Percentiles rank a stretch among this genome's conserved stretches.
Conservation (phyloP, 1,284 basidiomycete genomes). For the Sporisorium exsertum region DNA sequence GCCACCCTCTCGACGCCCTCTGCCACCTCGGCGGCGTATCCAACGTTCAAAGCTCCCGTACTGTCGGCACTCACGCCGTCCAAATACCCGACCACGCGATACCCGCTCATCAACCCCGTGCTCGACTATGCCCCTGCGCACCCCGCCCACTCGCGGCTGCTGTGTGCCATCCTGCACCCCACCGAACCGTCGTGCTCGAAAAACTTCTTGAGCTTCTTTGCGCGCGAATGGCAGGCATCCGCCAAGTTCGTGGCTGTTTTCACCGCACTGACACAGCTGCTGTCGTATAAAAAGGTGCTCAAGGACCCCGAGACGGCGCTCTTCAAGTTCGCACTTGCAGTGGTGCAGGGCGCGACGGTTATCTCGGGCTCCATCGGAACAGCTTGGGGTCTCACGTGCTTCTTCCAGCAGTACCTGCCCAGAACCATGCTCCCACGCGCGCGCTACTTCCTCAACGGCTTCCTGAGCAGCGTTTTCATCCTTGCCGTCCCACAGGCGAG, state of each 20-base stretch:
- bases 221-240: constrained; percentile 52
- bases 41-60: constrained; percentile 59
- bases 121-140: constrained; percentile 62
- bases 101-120: constrained; percentile 55
- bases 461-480: constrained; percentile 57
- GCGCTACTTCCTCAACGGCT: constrained; percentile 60
- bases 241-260: constrained; percentile 58
- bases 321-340: constrained; percentile 51
- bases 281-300: constrained; percentile 39
- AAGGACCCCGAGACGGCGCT: constrained; percentile 61
- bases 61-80: constrained; percentile 56
- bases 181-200: constrained; percentile 52
- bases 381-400: constrained; percentile 59
- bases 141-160: constrained; percentile 52
- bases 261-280: constrained; percentile 33
- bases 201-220: constrained; percentile 54
- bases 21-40: constrained; percentile 46
- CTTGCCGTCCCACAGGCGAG: constrained; percentile 49
- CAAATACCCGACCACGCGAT: constrained; percentile 50
- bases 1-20: constrained; percentile 53
- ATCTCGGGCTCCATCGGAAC: constrained; percentile 60
- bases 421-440: constrained; percentile 44
- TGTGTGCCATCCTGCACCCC: constrained; percentile 62
- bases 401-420: constrained; percentile 62
- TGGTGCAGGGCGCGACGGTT: constrained; percentile 62